phyloP scores from a whole-genome alignment of 148 eudicot species.

The Fagopyrum homotropicum region DNA sequence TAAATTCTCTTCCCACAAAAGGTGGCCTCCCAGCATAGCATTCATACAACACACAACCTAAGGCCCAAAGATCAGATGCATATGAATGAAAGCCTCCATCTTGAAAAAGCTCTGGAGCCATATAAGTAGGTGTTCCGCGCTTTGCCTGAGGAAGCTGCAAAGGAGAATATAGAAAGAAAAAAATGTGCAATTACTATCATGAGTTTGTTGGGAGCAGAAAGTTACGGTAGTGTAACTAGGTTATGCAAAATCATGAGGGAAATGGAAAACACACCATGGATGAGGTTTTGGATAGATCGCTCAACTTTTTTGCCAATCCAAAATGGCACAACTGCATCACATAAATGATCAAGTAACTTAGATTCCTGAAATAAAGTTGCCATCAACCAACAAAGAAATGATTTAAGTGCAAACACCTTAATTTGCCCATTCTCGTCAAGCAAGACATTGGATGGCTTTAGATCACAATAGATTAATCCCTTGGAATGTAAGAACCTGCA shows the following conservation, averaged over 20 bases:
- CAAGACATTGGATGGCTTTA: constrained; percentile 91
- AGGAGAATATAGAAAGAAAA: constrained; percentile 17
- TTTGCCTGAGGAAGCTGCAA: constrained; percentile 82
- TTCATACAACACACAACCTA: constrained; percentile 91
- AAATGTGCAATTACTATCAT: constrained; percentile 2
- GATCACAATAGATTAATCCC: constrained; percentile 87
- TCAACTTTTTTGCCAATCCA: constrained; percentile 84
- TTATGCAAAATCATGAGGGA: constrained; percentile 65
- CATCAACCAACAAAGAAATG: neutral
- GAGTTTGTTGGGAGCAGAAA: neutral
- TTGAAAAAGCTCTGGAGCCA: constrained; percentile 99
- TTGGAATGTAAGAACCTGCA: constrained; percentile 84
- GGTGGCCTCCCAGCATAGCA: constrained; percentile 91
- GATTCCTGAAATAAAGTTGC: neutral
- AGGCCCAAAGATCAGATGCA: constrained; percentile 63
- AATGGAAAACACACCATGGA: constrained; percentile 35
- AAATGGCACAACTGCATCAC: constrained; percentile 59
- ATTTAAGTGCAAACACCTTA: constrained; percentile 41
- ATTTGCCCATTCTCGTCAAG: constrained; percentile 84
- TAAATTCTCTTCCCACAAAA: constrained; percentile 76
- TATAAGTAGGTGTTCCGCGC: constrained; percentile 97
- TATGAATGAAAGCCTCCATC: constrained; percentile 53
- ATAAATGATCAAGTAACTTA: neutral
- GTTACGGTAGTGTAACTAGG: neutral
- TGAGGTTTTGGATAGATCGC: constrained; percentile 67